These are phyloP conservation scores for Elsinoe perseae DNA, from an alignment of 2,329 filamentous ascomycete species.

Conservation along the genomic window DNA sequence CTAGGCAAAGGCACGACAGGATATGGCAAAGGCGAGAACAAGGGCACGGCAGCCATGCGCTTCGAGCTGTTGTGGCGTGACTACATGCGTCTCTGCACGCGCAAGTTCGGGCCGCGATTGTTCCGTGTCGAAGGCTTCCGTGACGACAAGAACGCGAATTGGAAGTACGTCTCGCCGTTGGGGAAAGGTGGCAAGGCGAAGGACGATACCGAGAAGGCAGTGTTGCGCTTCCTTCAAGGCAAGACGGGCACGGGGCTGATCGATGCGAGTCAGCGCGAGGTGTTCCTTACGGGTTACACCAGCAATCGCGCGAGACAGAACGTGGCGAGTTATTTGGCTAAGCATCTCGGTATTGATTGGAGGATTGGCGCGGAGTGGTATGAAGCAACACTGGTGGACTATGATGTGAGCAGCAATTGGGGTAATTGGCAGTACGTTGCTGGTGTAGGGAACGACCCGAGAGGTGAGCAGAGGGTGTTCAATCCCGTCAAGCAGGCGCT, in stretches of 20 bases:
- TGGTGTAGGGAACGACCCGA: constrained; percentile 71
- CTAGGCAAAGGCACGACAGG: constrained; percentile 40
- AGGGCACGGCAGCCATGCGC: constrained; percentile 60
- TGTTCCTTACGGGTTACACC: constrained; percentile 69
- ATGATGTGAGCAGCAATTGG: constrained; percentile 71
- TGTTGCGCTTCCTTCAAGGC: constrained; percentile 57
- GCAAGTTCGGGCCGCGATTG: constrained; percentile 59
- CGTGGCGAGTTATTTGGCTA: constrained; percentile 64
- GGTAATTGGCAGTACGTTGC: constrained; percentile 65
- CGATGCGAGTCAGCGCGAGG: constrained; percentile 67
- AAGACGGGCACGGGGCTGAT: constrained; percentile 69
- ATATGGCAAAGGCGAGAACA: constrained; percentile 63
- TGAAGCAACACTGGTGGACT: constrained; percentile 65
- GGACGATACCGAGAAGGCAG: constrained; percentile 29
- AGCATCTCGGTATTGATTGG: constrained; percentile 71
- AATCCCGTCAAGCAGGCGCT: constrained; percentile 75
- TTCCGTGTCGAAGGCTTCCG: constrained; percentile 61
- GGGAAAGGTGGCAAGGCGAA: constrained; percentile 23
- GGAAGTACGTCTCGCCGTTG: constrained; percentile 28
- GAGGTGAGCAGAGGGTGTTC: constrained; percentile 64
- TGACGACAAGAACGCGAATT: constrained; percentile 31
- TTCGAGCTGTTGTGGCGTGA: constrained; percentile 73
- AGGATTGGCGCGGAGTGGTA: constrained; percentile 76
- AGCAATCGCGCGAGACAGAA: constrained; percentile 71
- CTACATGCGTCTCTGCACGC: constrained; percentile 69